Conservation (phyloP, 1,284 basidiomycete species). For the Phellopilus nigrolimitatus region DNA sequence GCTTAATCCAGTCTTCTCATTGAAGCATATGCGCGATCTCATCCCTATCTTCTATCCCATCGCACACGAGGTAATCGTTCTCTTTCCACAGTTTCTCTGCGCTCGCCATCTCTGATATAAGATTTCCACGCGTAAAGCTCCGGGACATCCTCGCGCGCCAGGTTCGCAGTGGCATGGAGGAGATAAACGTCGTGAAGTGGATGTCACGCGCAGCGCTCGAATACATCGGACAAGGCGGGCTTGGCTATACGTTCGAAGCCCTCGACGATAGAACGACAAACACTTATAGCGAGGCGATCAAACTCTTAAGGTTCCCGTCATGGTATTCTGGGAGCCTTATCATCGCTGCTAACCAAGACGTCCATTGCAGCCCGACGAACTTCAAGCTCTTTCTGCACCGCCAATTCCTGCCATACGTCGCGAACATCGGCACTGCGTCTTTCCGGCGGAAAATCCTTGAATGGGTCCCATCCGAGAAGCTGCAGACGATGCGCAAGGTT, state of each 20-base stretch:
- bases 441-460: slow-evolving; percentile 12
- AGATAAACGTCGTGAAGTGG: slow-evolving; percentile 38
- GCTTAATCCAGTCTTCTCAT: slow-evolving; percentile 29
- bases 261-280: slow-evolving; percentile 21
- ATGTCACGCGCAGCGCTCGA: slow-evolving; percentile 34
- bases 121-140: slow-evolving; percentile 18
- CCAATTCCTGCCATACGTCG: slow-evolving; percentile 12
- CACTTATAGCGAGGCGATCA: background rate
- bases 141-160: slow-evolving; percentile 20
- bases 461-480: slow-evolving; percentile 28
- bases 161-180: slow-evolving; percentile 19
- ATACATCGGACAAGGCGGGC: slow-evolving; percentile 30
- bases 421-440: slow-evolving; percentile 12
- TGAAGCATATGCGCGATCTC: slow-evolving; percentile 26
- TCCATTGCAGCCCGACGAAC: background rate
- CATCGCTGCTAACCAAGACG: background rate
- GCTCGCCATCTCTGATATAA: slow-evolving; percentile 14
- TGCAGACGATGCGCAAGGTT: slow-evolving; percentile 26
- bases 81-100: slow-evolving; percentile 11
- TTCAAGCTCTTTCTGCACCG: slow-evolving; percentile 7
- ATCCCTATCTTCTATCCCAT: slow-evolving; percentile 27
- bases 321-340: background rate
- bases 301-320: background rate
- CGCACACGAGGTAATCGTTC: slow-evolving; percentile 26
- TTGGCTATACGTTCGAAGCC: slow-evolving; percentile 38